Conservation (phyloP, 768 basidiomycete genomes). For the Kwoniella sp. region DNA sequence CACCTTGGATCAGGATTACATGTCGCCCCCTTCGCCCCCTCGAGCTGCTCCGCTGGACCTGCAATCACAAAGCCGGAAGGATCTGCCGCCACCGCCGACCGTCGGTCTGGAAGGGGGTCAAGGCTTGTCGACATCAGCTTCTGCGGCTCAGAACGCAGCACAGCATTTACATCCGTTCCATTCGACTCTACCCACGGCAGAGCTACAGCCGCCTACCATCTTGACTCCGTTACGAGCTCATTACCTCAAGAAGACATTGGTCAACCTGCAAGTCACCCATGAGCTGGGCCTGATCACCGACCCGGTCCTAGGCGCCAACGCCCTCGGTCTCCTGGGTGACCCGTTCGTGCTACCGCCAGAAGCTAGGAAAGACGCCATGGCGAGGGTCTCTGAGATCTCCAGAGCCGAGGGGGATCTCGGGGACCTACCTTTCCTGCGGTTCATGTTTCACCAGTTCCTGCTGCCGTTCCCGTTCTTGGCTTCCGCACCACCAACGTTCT, state of each 20-base stretch:
- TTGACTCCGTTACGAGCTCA: slow-evolving; percentile 89
- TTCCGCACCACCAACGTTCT: slow-evolving; percentile 83
- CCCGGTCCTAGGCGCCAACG: slow-evolving; percentile 47
- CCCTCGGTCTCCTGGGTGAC: slow-evolving; percentile 80
- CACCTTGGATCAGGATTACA: slow-evolving; percentile 27
- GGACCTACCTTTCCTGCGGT: slow-evolving; percentile 83
- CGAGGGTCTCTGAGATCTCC: slow-evolving; percentile 26
- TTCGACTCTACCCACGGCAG: slow-evolving; percentile 18
- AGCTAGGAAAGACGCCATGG: slow-evolving; percentile 29
- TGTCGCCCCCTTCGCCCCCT: slow-evolving; percentile 37
- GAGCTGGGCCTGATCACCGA: slow-evolving; percentile 67
- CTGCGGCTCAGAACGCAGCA: slow-evolving; percentile 21
- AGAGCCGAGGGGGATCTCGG: slow-evolving; percentile 44
- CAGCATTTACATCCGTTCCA: slow-evolving; percentile 32
- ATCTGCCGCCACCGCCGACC: slow-evolving; percentile 1
- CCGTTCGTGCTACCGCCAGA: slow-evolving; percentile 63
- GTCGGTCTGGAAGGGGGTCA: neutral
- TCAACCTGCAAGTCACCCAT: slow-evolving; percentile 74
- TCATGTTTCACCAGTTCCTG: slow-evolving; percentile 86
- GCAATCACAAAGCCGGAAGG: neutral
- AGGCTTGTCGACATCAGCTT: neutral
- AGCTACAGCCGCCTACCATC: slow-evolving; percentile 24
- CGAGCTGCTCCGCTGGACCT: neutral
- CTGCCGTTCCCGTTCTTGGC: slow-evolving; percentile 93
- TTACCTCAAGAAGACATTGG: slow-evolving; percentile 94